These are phyloP conservation scores for Pinus tabuliformis DNA, from an alignment of 75 land plant genomes.

Conservation along the genomic window DNA sequence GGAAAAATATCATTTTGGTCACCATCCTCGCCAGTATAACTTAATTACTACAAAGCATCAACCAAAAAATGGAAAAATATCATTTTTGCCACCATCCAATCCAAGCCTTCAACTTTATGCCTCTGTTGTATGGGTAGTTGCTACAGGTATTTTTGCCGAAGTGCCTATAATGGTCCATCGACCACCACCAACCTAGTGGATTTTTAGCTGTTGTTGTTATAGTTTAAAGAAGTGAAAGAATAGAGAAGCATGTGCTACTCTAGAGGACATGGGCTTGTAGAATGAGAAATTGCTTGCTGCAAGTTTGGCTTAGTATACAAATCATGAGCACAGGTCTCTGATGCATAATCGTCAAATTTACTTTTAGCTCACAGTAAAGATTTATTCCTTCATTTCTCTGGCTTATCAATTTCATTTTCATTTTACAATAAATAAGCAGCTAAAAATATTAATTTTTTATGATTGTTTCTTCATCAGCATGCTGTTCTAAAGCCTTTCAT, in stretches of 20 bases:
- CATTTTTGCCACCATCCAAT: too few relatives aligned
- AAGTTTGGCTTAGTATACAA: background rate
- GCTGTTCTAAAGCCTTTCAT: slow-evolving; percentile 96
- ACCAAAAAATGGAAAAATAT: too few relatives aligned
- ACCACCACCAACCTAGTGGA: too few relatives aligned
- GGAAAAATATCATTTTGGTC: too few relatives aligned
- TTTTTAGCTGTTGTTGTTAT: background rate
- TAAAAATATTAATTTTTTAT: background rate
- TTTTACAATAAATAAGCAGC: background rate
- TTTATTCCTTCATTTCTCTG: background rate
- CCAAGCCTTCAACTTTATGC: too few relatives aligned
- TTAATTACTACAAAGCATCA: too few relatives aligned
- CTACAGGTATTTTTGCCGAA: too few relatives aligned
- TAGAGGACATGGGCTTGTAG: background rate
- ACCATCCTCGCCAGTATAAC: too few relatives aligned
- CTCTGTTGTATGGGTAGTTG: too few relatives aligned
- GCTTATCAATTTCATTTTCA: background rate
- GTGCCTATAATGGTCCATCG: too few relatives aligned
- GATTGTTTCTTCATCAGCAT: slow-evolving; percentile 56
- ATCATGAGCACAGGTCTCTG: background rate
- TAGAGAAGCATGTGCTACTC: background rate
- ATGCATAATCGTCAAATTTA: background rate
- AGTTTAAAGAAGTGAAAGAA: background rate
- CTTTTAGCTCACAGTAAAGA: background rate
- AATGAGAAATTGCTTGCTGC: background rate